phyloP scores from a whole-genome alignment of 2,329 filamentous ascomycete species.

The Epichloe amarillans region DNA sequence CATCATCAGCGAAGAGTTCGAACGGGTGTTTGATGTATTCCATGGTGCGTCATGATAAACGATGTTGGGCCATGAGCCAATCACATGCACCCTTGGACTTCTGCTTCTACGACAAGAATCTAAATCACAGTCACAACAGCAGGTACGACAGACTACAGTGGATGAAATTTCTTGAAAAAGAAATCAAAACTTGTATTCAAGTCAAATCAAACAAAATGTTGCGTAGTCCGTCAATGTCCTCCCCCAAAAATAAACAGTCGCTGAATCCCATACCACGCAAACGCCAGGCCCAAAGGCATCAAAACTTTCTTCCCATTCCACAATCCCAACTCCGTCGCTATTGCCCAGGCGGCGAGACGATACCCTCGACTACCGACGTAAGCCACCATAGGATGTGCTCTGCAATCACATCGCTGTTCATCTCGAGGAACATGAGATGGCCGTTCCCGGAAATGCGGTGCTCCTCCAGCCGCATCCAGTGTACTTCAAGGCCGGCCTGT shows the following conservation, averaged over 20 bases:
- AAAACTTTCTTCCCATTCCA: too few relatives aligned
- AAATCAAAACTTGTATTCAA: too few relatives aligned
- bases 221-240: too few relatives aligned
- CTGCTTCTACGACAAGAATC: too few relatives aligned
- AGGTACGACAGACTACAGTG: too few relatives aligned
- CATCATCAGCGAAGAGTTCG: conserved; percentile 17
- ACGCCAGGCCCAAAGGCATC: too few relatives aligned
- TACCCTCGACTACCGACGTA: neutral
- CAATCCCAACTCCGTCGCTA: too few relatives aligned
- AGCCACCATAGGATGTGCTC: conserved; percentile 5
- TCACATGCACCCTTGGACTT: neutral
- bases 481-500: conserved; percentile 34
- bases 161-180: too few relatives aligned
- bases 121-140: too few relatives aligned
- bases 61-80: neutral
- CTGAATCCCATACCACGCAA: too few relatives aligned
- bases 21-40: neutral
- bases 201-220: too few relatives aligned
- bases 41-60: neutral
- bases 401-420: conserved; percentile 33
- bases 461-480: conserved; percentile 30
- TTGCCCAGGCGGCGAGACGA: neutral
- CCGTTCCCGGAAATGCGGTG: conserved; percentile 37
- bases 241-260: too few relatives aligned
- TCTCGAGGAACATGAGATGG: conserved; percentile 41